Evolutionary conservation across 169 alveolate species (phyloP).

Genomic region (Plasmodium fragile): DNA sequence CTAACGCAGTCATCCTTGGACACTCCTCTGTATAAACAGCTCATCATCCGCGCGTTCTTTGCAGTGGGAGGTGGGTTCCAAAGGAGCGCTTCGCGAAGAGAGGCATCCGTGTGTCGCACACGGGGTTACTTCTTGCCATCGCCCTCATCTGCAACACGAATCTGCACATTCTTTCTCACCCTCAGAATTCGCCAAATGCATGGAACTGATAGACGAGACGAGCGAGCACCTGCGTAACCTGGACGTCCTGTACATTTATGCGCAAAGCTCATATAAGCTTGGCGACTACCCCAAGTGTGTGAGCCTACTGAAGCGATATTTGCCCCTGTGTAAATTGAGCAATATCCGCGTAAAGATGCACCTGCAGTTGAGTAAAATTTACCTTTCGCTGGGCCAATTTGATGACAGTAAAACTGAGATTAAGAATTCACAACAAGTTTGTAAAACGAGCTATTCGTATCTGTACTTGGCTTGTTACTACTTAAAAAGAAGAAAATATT

Average conservation of each 20-base stretch:
- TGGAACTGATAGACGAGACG: slow-evolving; percentile 33
- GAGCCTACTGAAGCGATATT: neutral
- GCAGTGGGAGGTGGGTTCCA: slow-evolving; percentile 29
- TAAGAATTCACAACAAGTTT: slow-evolving; percentile 26
- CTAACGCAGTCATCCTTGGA: slow-evolving; percentile 7
- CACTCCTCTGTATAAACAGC: slow-evolving; percentile 7
- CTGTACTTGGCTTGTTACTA: slow-evolving; percentile 21
- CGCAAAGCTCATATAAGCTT: slow-evolving; percentile 24
- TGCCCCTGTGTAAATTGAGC: slow-evolving; percentile 3
- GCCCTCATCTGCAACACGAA: neutral
- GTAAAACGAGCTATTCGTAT: slow-evolving; percentile 53
- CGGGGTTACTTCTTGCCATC: neutral
- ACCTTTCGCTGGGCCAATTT: slow-evolving; percentile 13
- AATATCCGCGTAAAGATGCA: slow-evolving; percentile 28
- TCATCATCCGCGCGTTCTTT: slow-evolving; percentile 33
- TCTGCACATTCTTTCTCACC: neutral
- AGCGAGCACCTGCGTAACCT: slow-evolving; percentile 23
- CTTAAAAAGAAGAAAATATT: slow-evolving; percentile 34
- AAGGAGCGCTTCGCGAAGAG: neutral
- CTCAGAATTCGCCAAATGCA: slow-evolving; percentile 32
- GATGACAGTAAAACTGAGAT: slow-evolving; percentile 15
- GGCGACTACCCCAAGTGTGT: slow-evolving; percentile 18
- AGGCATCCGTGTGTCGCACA: neutral
- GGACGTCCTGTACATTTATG: slow-evolving; percentile 39
- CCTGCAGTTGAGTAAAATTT: slow-evolving; percentile 27